Base-by-base conservation (phyloP, 148 eudicot genomes). In the Salicornia ramosissima region DNA sequence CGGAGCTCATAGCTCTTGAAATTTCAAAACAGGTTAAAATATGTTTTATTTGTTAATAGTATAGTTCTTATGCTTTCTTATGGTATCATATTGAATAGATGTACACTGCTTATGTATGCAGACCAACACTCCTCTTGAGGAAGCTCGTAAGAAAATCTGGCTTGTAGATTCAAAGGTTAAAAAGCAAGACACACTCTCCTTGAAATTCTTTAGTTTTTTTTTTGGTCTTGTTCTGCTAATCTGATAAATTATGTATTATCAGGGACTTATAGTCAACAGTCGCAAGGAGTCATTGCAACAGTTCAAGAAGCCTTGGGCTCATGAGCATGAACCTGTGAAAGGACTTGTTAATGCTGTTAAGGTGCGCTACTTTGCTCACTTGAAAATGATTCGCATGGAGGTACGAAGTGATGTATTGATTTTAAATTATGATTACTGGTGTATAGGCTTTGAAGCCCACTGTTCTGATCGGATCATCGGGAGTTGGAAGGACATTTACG, bases 251-350 rank as follows among this genome's bases (percentile, higher is more conserved):
- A 28, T 68, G 19, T 26, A 24, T 55, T 55, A 58, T 63, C 83
- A 95, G 99, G 99, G 99, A 57, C 85, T 95, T 78, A 91, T 91
- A 58, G 96, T 91, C 46, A 84, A 76, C 56, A 85, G 90, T 64
- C 92, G 99, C 40, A 49, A 71, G 40, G 89, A 87, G 24, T 78
- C 96, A 14, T 87, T 95, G 59, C 99, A 95, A 64, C 93, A 86
- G 79, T 91, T 87, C 59, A 95, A 95, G 86, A 86, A 81, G 74
- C 99, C 99, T 2, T 95, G 99, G 99, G 97, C 97, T 60, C 99
- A 94, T 70, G 90, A 89, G n/a, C 97, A 88, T 42, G 91, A 88
- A 80, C 91, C 96, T 69, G 85, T 89, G n/a, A 75, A 22, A 33
- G 84, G 83, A 62, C 86, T 95, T 67, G 71, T 87, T 29, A 84